Base-by-base conservation (phyloP, 768 basidiomycete genomes). In the Asterophora lycoperdoides region DNA sequence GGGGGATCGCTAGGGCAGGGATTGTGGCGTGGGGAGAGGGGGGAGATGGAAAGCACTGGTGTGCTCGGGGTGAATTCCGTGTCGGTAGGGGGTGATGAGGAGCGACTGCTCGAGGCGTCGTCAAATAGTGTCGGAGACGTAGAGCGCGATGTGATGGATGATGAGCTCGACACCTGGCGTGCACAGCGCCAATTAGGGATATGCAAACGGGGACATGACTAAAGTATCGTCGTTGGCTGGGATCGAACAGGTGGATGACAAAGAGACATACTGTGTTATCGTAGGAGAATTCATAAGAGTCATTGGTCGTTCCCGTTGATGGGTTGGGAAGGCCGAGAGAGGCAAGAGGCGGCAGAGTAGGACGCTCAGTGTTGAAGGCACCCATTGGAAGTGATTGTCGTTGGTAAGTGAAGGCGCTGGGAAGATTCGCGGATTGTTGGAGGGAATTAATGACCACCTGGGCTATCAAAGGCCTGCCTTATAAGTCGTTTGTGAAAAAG, bases 261-360 rank as follows among this genome's bases (percentile, higher is more conserved):
- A 1, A 44, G 28, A 44, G 14, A 56, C 53, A 43, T 57, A 54
- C 55, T 37, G 53, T 33, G 17, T 36, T 44, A 26, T 61, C 60
- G 39, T 60, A 60, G 35, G 56, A 52, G 33, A 53, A 54, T 43
- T 62, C 44, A 23, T 49, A 19, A 19, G 28, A 17, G 50, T 49
- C 34, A 47, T 49, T 36, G 33, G 44, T 46, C 30, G 35, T 47
- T 38, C n/a, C 35, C 19, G 34, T 19, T 33, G 23, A 48, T 44
- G 55, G 55, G 37, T 50, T 63, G 55, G 60, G 61, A 35, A 81
- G 70, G 45, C 74, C 61, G 47, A 81, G 75, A 8, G 76, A 64
- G 48, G 68, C 76, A 9, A 83, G 68, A 9, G 81, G 67, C 11
- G 80, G 80, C 10, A 83, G 75, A 1, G 72, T 76, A 18, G 79